Evolutionary conservation across 2,329 filamentous ascomycete genomes (phyloP), one percentile per base, ranked within the genome.

Genomic region (Polychaeton citri): DNA sequence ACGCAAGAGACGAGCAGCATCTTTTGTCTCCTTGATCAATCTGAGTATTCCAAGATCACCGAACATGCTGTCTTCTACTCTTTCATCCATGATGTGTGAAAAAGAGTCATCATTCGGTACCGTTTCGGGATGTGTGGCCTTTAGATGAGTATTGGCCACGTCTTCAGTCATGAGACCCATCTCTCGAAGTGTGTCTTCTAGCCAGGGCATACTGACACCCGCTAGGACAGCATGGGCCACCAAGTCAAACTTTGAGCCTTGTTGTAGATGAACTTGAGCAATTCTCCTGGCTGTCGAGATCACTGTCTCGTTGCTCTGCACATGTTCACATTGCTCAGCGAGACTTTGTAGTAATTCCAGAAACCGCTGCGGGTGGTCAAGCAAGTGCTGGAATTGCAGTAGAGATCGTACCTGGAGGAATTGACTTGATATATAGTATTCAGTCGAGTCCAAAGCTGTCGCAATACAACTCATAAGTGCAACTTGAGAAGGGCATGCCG

Each of bases 391-490:
- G 2, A 68, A 48, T 39, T 64, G 58, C 2, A 68, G 45, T 4
- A 64, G 17, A 3, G 60, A 62, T 18, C 39, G 39, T 5, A 62
- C 45, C 1, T 35, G 36, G 6, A 39, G 21, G 8, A 54, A 41
- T 9, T 49, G 43, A 10, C 44, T 46, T 8, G 57, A 54, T 2
- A 67, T 46, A 10, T 58, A 48, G 26, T 55, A 50, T 34, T 67
- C 64, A 7, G 66, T 41, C 2, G 54, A 55, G 24, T 58, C 56
- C 3, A 68, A 45, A 10, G 66, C 49, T 16, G 48, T 53, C 3
- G 53, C 52, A 6, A 64, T 43, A 2, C 56, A 58, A 6, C 58
- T 60, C 18, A 58, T 61, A 33, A 68, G 43, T 4, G 64, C 65
- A 7, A 64, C 53, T 34, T 50, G 46, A 18, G 61, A 57, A 5